A percentile compares a stretch with the other conserved stretches of the same genome.
These are phyloP conservation scores for Lactarius indigo DNA, from an alignment of 768 basidiomycete species.

Conservation along the genomic window DNA sequence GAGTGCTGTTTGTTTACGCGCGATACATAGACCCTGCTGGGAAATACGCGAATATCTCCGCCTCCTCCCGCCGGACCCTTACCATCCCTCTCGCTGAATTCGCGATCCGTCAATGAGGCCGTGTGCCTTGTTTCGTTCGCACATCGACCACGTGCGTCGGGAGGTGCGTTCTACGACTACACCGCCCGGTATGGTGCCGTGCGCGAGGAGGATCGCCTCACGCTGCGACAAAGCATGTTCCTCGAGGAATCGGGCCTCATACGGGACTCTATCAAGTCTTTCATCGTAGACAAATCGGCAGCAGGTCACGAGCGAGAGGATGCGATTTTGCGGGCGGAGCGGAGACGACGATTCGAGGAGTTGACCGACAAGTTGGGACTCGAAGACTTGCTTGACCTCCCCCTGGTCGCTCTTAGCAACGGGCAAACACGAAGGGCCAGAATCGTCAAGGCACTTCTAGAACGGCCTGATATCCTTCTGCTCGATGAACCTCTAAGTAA, in stretches of 20 bases:
- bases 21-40: conserved; percentile 54
- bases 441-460: conserved; percentile 72
- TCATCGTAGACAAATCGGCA: conserved; percentile 5
- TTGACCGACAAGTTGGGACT: conserved; percentile 59
- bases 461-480: conserved; percentile 67
- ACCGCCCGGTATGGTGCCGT: conserved; percentile 89
- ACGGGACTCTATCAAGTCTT: conserved; percentile 9
- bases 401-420: conserved; percentile 81
- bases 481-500: conserved; percentile 91
- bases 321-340: conserved; percentile 25
- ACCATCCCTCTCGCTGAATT: conserved; percentile 54
- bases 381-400: conserved; percentile 66
- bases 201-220: conserved; percentile 76
- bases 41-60: conserved; percentile 68
- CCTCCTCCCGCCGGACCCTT: conserved; percentile 69
- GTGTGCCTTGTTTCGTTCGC: conserved; percentile 65
- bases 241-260: conserved; percentile 29
- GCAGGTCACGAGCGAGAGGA: conserved; percentile 17
- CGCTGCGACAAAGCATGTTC: conserved; percentile 66
- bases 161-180: conserved; percentile 86
- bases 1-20: not conserved
- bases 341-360: conserved; percentile 41
- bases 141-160: conserved; percentile 51
- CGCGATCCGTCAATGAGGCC: conserved; percentile 40
- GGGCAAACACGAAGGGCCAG: conserved; percentile 89